Percentiles rank a stretch among this genome's conserved stretches.
These are phyloP conservation scores for Mucor irregularis DNA, from an alignment of 371 early-diverging fungal species.

Conservation along the genomic window DNA sequence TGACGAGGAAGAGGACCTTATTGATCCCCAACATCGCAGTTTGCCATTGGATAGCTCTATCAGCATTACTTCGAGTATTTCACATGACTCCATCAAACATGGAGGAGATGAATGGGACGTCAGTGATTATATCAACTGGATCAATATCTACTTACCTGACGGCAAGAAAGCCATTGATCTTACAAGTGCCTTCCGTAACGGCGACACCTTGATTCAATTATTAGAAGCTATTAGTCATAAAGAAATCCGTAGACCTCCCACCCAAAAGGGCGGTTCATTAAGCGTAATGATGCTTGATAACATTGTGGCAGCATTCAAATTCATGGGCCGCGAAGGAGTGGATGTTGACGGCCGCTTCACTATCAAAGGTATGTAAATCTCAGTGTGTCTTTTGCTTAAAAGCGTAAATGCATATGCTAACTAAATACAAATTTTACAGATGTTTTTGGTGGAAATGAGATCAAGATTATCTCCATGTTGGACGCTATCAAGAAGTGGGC, in stretches of 20 bases:
- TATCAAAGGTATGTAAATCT: slow-evolving; percentile 33
- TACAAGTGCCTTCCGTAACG: slow-evolving; percentile 51
- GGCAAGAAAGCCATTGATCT: slow-evolving; percentile 46
- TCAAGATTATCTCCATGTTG: slow-evolving; percentile 52
- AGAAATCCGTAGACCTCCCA: slow-evolving; percentile 41
- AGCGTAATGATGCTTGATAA: slow-evolving; percentile 58
- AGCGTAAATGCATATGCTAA: not conserved
- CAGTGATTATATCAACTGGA: slow-evolving; percentile 51
- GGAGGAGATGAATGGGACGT: slow-evolving; percentile 12
- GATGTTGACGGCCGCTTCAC: slow-evolving; percentile 56
- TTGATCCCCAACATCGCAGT: slow-evolving; percentile 33
- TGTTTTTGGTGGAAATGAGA: slow-evolving; percentile 57
- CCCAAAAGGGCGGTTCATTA: slow-evolving; percentile 27
- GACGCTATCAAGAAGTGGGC: slow-evolving; percentile 47
- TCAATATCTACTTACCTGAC: slow-evolving; percentile 49
- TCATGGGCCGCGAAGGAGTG: slow-evolving; percentile 63
- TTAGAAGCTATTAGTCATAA: slow-evolving; percentile 56
- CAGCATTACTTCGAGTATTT: slow-evolving; percentile 13
- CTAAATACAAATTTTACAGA: slow-evolving; percentile 21
- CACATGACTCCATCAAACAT: not conserved
- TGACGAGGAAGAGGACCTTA: slow-evolving; percentile 33
- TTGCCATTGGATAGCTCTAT: slow-evolving; percentile 11
- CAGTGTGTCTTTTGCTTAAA: not conserved
- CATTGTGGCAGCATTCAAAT: slow-evolving; percentile 63
- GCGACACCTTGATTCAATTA: slow-evolving; percentile 52